Percentiles rank a stretch among this genome's conserved stretches.
These are phyloP conservation scores for Komagataella kurtzmanii DNA, from an alignment of 805 yeast species.

Conservation along the genomic window DNA sequence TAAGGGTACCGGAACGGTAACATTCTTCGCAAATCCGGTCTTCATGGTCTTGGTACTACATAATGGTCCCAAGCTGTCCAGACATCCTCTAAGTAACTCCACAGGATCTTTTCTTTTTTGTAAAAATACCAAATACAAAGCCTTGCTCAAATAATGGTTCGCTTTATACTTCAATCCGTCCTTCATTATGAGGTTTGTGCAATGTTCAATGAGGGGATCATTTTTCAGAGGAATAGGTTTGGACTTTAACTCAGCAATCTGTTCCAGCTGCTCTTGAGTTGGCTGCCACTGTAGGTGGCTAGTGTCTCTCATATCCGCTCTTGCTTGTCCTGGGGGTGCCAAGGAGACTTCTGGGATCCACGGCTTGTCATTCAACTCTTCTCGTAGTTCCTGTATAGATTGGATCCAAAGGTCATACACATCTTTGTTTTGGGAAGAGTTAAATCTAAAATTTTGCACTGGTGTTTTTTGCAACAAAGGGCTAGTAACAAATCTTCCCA, in stretches of 20 bases:
- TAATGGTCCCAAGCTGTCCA: constrained; percentile 78
- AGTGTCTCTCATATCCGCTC: constrained; percentile 6
- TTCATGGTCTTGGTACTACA: constrained; percentile 64
- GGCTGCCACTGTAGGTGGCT: constrained; percentile 35
- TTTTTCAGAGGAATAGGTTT: constrained; percentile 44
- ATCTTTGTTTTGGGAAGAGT: constrained; percentile 7
- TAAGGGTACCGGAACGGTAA: constrained; percentile 72
- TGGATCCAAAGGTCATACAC: constrained; percentile 15
- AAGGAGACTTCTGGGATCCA: constrained; percentile 2
- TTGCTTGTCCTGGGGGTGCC: constrained; percentile 1
- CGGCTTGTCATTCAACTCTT: constrained; percentile 10
- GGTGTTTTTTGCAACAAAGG: not conserved
- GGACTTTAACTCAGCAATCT: constrained; percentile 34
- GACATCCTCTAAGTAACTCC: constrained; percentile 51
- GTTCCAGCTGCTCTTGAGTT: constrained; percentile 46
- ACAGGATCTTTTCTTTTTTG: constrained; percentile 73
- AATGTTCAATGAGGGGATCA: constrained; percentile 64
- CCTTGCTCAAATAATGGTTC: constrained; percentile 55
- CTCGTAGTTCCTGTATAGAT: constrained; percentile 15
- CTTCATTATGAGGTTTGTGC: constrained; percentile 83
- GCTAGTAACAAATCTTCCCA: not conserved
- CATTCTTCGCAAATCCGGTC: constrained; percentile 78
- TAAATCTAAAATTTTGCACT: not conserved
- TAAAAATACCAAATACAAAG: constrained; percentile 67
- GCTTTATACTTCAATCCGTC: constrained; percentile 83